Evolutionary conservation across 345 rosid genomes (phyloP), one percentile per base, ranked within the genome.

Genomic region (Linum tenue): DNA sequence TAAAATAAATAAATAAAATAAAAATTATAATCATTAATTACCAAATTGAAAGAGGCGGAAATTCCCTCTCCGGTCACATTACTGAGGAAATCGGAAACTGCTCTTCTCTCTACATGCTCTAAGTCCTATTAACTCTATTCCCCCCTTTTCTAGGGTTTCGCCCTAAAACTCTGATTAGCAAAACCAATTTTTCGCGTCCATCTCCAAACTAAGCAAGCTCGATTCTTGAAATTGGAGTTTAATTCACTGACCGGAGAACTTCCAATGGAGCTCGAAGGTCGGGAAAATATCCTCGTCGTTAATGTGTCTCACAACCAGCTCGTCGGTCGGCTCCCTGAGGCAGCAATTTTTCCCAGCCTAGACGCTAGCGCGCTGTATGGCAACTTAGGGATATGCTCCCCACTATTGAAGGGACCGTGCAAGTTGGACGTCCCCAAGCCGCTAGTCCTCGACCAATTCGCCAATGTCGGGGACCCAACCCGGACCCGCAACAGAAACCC

Each of bases 11-110:
- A 22, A 22, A 22, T 22, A n/a, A n/a, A n/a, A n/a, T n/a, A n/a
- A n/a, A n/a, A n/a, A n/a, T n/a, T n/a, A 22, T 22, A 22, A 22
- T 22, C 1, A 22, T 22, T 22, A 22, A 22, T 22, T 22, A 22
- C 1, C 0, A 22, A 22, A 22, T 22, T 22, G 1, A 22, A 22
- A 22, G 31, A 63, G 99, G 88, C 73, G 86, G 85, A 11, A 94
- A 94, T 71, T 83, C 84, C n/a, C 67, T 90, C 63, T 71, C 77
- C 1, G 96, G 96, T 4, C 68, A 75, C 39, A 84, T 94, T 62
- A 97, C 99, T 2, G 82, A 82, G 50, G 91, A 80, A 74, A 84
- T 94, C 0, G 89, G 90, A 38, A 88, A 88, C 59, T 94, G 99
- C 60, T 76, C 96, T 5, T 88, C 96, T 36, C 89, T 94, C 35